These are phyloP conservation scores for Pleurotus djamor DNA, from an alignment of 768 basidiomycete genomes.

Conservation along the genomic window DNA sequence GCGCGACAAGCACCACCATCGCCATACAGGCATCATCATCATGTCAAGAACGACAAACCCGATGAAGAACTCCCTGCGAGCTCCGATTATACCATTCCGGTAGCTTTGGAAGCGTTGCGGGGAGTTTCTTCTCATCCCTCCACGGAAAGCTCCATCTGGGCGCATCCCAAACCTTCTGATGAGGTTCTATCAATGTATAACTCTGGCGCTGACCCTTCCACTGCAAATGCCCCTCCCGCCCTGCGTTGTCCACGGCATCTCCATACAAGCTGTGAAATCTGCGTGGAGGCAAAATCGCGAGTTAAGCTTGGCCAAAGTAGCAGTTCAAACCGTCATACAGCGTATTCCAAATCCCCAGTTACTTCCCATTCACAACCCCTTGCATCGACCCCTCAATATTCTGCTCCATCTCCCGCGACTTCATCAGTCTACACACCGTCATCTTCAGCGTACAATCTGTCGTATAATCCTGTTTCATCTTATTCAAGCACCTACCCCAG, in stretches of 20 bases:
- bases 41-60: conserved; percentile 14
- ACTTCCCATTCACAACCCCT: not conserved
- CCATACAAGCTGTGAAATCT: conserved; percentile 72
- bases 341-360: conserved; percentile 27
- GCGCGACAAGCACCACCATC: conserved; percentile 64
- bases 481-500: conserved; percentile 3
- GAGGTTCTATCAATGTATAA: conserved; percentile 53
- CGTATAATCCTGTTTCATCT: conserved; percentile 2
- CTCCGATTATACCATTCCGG: conserved; percentile 21
- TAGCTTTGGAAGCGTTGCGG: conserved; percentile 2
- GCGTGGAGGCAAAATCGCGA: conserved; percentile 52
- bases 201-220: conserved; percentile 58
- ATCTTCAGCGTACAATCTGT: not conserved
- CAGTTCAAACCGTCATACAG: conserved; percentile 29
- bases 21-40: conserved; percentile 40
- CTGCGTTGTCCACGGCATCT: conserved; percentile 74
- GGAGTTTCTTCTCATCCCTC: conserved; percentile 2
- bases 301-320: conserved; percentile 9
- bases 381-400: not conserved
- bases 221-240: conserved; percentile 59
- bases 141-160: not conserved
- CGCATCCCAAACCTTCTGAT: conserved; percentile 24
- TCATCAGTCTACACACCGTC: conserved; percentile 1
- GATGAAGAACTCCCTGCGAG: conserved; percentile 12
- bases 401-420: not conserved